A percentile compares a stretch with the other conserved stretches of the same genome.
phyloP scores from a whole-genome alignment of 805 yeast genomes.

The Saccharomycopsis sp. region DNA sequence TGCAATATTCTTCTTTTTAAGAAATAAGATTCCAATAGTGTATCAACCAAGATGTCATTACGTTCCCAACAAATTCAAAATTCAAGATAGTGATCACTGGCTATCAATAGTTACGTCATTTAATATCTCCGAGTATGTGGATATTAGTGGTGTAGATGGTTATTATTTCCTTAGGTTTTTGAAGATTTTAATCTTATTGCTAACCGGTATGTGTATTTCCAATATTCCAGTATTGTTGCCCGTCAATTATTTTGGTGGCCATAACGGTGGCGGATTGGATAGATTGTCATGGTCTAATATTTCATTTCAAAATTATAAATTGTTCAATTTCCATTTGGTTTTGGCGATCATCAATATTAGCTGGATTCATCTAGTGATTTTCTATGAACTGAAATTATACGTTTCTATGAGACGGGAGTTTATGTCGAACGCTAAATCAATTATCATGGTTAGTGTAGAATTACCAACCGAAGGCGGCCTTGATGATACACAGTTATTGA shows the following conservation, averaged over 20 bases:
- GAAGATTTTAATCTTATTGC: conserved; percentile 42
- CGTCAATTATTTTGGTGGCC: conserved; percentile 40
- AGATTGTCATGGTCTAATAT: conserved; percentile 65
- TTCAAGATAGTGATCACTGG: too few species aligned
- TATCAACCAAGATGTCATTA: conserved; percentile 51
- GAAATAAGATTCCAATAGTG: conserved; percentile 31
- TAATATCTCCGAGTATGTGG: conserved; percentile 39
- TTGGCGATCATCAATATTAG: conserved; percentile 48
- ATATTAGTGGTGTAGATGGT: conserved; percentile 58
- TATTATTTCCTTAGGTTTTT: conserved; percentile 65
- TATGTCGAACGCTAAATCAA: conserved; percentile 28
- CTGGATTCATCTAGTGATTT: conserved; percentile 49
- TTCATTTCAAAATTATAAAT: conserved; percentile 40
- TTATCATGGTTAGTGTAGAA: conserved; percentile 39
- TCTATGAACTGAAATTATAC: conserved; percentile 48
- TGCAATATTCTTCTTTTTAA: conserved; percentile 31
- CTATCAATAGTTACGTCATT: too few species aligned
- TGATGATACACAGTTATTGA: conserved; percentile 22
- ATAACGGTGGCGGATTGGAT: conserved; percentile 47
- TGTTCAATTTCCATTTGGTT: conserved; percentile 57
- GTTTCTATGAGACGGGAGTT: conserved; percentile 42
- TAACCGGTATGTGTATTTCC: conserved; percentile 43
- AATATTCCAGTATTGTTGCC: conserved; percentile 59
- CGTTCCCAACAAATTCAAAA: conserved; percentile 35
- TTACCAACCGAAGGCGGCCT: conserved; percentile 7